Percentiles rank a stretch among this genome's conserved stretches.
phyloP scores from a whole-genome alignment of 2,329 filamentous ascomycete genomes.

The Truncatella angustata region DNA sequence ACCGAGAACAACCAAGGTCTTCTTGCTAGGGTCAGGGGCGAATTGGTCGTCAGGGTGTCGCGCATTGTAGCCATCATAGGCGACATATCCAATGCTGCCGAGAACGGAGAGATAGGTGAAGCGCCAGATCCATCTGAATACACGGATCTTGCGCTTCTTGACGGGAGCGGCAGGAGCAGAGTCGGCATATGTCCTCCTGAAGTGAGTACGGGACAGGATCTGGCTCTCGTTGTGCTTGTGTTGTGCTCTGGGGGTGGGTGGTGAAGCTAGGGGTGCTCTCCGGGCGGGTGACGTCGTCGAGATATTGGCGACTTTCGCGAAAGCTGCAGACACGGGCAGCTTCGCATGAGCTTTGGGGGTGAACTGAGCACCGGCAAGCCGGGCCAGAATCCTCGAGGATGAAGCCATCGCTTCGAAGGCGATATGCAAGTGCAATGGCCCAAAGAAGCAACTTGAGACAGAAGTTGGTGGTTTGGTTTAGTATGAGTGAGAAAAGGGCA shows the following conservation, averaged over 20 bases:
- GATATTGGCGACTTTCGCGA: constrained; percentile 25
- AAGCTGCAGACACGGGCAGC: constrained; percentile 21
- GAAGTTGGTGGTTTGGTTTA: not conserved
- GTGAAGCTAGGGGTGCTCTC: constrained; percentile 26
- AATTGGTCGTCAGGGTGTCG: constrained; percentile 79
- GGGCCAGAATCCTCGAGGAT: constrained; percentile 40
- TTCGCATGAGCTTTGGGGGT: constrained; percentile 19
- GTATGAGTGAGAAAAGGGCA: not conserved
- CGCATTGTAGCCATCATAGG: constrained; percentile 79
- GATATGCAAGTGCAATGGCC: constrained; percentile 16
- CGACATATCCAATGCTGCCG: constrained; percentile 67
- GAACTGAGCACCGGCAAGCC: constrained; percentile 27
- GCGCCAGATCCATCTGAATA: constrained; percentile 80
- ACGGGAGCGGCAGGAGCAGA: constrained; percentile 40
- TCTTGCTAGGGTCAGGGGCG: constrained; percentile 82
- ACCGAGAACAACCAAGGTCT: constrained; percentile 96
- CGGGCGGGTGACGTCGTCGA: constrained; percentile 26
- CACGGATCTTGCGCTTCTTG: constrained; percentile 61
- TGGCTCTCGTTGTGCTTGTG: too few relatives aligned
- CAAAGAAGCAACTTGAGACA: not conserved
- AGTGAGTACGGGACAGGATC: constrained; percentile 35
- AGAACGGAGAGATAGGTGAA: constrained; percentile 74
- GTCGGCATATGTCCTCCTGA: constrained; percentile 50
- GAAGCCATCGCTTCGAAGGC: constrained; percentile 41
- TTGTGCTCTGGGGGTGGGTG: constrained; percentile 34